Conservation (phyloP, 2,329 filamentous ascomycete genomes). For the Pleurostoma richardsiae region DNA sequence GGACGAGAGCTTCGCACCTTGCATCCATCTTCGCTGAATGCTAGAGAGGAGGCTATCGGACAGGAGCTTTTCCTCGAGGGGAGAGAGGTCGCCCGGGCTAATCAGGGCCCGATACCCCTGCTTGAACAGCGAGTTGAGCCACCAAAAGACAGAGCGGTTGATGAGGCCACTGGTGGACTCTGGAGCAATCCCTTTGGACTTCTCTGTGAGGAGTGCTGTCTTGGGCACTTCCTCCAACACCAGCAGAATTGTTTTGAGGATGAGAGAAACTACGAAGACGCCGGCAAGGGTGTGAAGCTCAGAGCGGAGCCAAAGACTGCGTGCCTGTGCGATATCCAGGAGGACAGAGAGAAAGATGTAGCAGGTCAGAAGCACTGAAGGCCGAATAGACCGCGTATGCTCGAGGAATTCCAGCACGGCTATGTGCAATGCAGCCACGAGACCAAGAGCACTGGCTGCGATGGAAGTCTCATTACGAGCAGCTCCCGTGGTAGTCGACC, state of each 20-base stretch:
- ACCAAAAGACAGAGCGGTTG: slow-evolving; percentile 43
- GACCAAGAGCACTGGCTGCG: slow-evolving; percentile 7
- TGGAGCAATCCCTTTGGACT: slow-evolving; percentile 33
- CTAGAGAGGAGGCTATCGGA: background rate
- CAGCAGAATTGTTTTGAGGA: slow-evolving; percentile 34
- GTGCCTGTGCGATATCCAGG: slow-evolving; percentile 37
- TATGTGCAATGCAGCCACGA: slow-evolving; percentile 17
- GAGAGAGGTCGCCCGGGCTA: background rate
- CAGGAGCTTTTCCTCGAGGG: background rate
- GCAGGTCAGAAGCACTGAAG: slow-evolving; percentile 39
- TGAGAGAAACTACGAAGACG: slow-evolving; percentile 32
- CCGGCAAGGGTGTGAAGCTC: slow-evolving; percentile 30
- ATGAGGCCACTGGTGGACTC: slow-evolving; percentile 49
- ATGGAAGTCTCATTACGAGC: background rate
- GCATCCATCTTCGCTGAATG: too few relatives aligned
- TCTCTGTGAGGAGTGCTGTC: slow-evolving; percentile 26
- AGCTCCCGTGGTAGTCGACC: background rate
- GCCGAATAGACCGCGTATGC: slow-evolving; percentile 35
- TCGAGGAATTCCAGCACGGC: slow-evolving; percentile 37
- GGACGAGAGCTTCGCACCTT: too few relatives aligned
- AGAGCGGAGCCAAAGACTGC: slow-evolving; percentile 34
- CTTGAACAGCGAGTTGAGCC: slow-evolving; percentile 46
- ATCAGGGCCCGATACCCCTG: background rate
- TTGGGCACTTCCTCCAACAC: slow-evolving; percentile 40
- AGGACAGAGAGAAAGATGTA: slow-evolving; percentile 39